Conservation (phyloP, 1,284 basidiomycete genomes). For the Stygiomarasmius scandens region DNA sequence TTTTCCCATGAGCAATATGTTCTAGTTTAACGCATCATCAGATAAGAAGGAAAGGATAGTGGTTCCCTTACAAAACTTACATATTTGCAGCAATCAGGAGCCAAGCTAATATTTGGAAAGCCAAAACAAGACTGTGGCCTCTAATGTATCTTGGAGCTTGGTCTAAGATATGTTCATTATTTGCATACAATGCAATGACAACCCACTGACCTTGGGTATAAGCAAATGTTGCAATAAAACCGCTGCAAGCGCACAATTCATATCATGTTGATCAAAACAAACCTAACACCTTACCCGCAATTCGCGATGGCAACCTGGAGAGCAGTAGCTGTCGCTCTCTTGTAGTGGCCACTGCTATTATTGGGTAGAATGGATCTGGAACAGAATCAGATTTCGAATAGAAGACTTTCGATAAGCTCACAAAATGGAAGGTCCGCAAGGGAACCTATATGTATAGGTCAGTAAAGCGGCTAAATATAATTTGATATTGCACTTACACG, state of each 20-base stretch:
- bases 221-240: conserved; percentile 62
- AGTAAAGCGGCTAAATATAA: background rate
- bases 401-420: too few relatives aligned
- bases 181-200: too few relatives aligned
- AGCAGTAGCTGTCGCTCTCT: conserved; percentile 61
- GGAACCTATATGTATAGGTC: too few relatives aligned
- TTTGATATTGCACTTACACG: conserved; percentile 49
- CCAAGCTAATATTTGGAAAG: conserved; percentile 56
- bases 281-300: conserved; percentile 48
- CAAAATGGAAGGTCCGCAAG: conserved; percentile 58
- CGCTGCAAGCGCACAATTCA: too few relatives aligned
- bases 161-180: conserved; percentile 39
- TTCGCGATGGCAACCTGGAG: conserved; percentile 60
- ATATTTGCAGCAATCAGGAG: conserved; percentile 54
- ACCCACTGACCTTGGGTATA: conserved; percentile 61
- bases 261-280: too few relatives aligned
- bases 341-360: conserved; percentile 64
- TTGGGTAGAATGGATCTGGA: conserved; percentile 59
- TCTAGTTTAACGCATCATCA: too few relatives aligned
- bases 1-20: conserved; percentile 62
- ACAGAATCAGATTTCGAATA: too few relatives aligned
- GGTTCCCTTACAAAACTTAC: too few relatives aligned
- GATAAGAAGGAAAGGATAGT: too few relatives aligned
- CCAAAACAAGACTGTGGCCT: conserved; percentile 57
- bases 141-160: conserved; percentile 56